Evolutionary conservation across 2,329 filamentous ascomycete genomes (phyloP).

Genomic region (Fusarium nisikadoi): DNA sequence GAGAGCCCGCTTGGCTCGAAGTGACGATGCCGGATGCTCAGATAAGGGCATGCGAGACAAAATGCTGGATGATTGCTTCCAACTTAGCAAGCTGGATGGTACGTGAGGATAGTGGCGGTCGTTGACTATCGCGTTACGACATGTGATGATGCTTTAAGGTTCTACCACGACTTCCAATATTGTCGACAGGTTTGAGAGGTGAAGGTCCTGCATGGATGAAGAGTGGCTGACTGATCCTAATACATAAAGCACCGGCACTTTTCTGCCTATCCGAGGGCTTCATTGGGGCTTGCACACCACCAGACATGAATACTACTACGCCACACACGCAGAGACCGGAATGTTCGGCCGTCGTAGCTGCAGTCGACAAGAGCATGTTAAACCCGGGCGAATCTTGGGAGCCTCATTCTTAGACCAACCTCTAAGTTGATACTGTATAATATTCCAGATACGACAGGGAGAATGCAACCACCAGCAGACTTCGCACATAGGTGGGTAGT

Average conservation of each 20-base stretch:
- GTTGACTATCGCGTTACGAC: slow-evolving; percentile 1
- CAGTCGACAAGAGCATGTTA: slow-evolving; percentile 2
- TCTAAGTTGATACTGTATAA: neutral
- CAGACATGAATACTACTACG: neutral
- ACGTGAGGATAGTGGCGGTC: neutral
- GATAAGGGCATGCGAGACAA: slow-evolving; percentile 17
- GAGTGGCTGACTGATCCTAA: neutral
- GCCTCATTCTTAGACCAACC: slow-evolving; percentile 22
- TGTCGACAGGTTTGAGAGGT: neutral
- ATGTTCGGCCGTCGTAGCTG: slow-evolving; percentile 8
- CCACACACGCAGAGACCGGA: slow-evolving; percentile 15
- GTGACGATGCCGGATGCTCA: neutral
- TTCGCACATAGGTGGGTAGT: slow-evolving; percentile 7
- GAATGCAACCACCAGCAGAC: neutral
- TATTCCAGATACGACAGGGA: slow-evolving; percentile 7
- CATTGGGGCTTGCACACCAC: slow-evolving; percentile 4
- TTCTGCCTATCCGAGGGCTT: neutral
- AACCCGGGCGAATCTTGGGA: slow-evolving; percentile 5
- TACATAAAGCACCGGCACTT: neutral
- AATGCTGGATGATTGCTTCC: neutral
- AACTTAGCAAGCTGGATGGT: neutral
- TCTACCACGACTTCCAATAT: neutral
- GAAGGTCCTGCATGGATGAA: neutral
- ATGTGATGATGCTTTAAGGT: slow-evolving; percentile 25
- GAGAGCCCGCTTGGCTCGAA: neutral